These are phyloP conservation scores for Juncus effusus DNA, from an alignment of 176 grass and related monocot species.

Conservation along the genomic window DNA sequence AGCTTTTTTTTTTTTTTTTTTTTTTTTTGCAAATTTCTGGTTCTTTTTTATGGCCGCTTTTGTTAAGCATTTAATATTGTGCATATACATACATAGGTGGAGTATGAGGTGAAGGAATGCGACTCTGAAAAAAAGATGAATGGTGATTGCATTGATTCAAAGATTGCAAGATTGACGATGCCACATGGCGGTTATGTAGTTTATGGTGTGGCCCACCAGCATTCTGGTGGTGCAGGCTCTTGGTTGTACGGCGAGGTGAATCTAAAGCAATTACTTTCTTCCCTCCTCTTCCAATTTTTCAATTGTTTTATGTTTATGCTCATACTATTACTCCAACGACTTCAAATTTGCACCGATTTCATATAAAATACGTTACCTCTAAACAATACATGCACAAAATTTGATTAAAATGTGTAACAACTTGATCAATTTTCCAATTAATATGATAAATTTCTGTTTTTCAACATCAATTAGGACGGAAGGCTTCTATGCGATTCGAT, in stretches of 20 bases:
- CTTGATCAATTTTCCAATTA: background rate
- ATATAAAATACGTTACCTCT: too few species aligned
- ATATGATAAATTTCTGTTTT: background rate
- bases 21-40: too few species aligned
- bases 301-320: too few species aligned
- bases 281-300: too few species aligned
- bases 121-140: constrained; percentile 32
- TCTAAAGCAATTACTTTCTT: background rate
- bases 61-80: too few species aligned
- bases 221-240: constrained; percentile 55
- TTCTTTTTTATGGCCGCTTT: too few species aligned
- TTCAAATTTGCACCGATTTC: too few species aligned
- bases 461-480: constrained; percentile 45
- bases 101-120: constrained; percentile 74
- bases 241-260: constrained; percentile 56
- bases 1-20: too few species aligned
- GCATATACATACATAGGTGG: constrained; percentile 38
- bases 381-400: too few species aligned
- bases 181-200: constrained; percentile 67
- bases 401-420: too few species aligned
- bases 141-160: constrained; percentile 42
- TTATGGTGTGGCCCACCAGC: constrained; percentile 75
- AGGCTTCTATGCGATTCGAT: constrained; percentile 57
- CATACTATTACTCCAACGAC: too few species aligned
- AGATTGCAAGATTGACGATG: constrained; percentile 36